Percentiles rank a stretch among this genome's conserved stretches.
Conservation (phyloP, 139 green algal species). For the Closterium sp. region DNA sequence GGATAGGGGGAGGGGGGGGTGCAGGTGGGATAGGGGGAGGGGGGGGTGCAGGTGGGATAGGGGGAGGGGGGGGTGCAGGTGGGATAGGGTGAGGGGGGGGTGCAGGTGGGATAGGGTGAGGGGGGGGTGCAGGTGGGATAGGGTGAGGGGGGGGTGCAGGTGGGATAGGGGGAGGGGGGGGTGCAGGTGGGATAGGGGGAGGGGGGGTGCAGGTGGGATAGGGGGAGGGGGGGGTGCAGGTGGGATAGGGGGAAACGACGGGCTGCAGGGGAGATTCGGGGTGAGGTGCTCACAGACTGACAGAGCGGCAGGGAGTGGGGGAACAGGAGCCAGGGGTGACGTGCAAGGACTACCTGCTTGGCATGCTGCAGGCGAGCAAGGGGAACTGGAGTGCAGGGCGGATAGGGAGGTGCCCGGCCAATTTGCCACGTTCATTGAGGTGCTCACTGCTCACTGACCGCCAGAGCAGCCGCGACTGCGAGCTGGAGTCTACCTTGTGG, state of each 20-base stretch:
- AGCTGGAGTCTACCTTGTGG: slow-evolving; percentile 11
- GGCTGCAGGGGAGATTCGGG: not conserved
- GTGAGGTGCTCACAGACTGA: not conserved
- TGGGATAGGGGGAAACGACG: not conserved
- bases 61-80: too few species aligned
- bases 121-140: too few species aligned
- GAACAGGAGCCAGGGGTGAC: slow-evolving; percentile 28
- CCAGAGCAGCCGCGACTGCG: slow-evolving; percentile 9
- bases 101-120: too few species aligned
- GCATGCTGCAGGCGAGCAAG: slow-evolving; percentile 22
- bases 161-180: too few species aligned
- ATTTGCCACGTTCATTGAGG: slow-evolving; percentile 37
- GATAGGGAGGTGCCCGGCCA: slow-evolving; percentile 10
- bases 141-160: too few species aligned
- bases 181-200: not conserved
- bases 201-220: not conserved
- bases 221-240: not conserved
- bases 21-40: too few species aligned
- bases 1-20: not conserved
- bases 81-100: too few species aligned
- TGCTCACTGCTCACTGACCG: slow-evolving; percentile 25
- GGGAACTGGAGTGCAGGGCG: not conserved
- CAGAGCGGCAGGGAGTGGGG: not conserved
- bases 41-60: too few species aligned
- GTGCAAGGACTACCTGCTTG: slow-evolving; percentile 29